Conservation (phyloP, 163 green algal species). For the Scenedesmus sp. region DNA sequence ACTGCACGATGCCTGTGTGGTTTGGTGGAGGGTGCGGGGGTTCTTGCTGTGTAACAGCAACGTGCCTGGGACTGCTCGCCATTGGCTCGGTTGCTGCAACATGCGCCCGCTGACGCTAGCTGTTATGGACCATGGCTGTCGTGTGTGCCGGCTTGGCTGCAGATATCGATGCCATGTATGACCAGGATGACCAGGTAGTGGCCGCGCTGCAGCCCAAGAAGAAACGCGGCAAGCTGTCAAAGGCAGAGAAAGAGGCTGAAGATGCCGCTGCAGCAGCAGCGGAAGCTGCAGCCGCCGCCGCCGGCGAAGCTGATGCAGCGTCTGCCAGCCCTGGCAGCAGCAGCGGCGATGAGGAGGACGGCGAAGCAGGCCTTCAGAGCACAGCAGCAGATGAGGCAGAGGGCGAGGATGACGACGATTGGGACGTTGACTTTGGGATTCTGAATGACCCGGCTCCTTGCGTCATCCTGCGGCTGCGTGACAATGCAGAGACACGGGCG, state of each 20-base stretch:
- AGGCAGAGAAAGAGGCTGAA: background rate
- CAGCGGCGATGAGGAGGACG: slow-evolving; percentile 1
- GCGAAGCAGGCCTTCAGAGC: background rate
- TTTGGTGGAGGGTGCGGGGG: background rate
- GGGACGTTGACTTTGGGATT: slow-evolving; percentile 25
- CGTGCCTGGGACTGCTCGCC: too few relatives aligned
- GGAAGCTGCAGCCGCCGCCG: slow-evolving; percentile 7
- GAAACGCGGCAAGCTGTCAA: slow-evolving; percentile 12
- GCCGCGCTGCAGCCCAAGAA: background rate
- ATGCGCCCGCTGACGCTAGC: too few relatives aligned
- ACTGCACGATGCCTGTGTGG: too few relatives aligned
- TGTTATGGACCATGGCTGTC: too few relatives aligned
- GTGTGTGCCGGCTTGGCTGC: background rate
- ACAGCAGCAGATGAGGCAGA: slow-evolving; percentile 1
- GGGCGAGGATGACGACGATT: background rate
- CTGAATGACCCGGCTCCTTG: slow-evolving; percentile 43
- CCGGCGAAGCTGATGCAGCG: background rate
- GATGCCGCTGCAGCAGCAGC: slow-evolving; percentile 1
- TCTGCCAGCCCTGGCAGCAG: slow-evolving; percentile 5
- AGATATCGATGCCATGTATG: slow-evolving; percentile 5
- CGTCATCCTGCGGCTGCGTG: slow-evolving; percentile 35
- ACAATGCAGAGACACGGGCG: slow-evolving; percentile 44
- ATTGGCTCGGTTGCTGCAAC: too few relatives aligned
- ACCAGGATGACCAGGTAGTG: background rate
- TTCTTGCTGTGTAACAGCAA: too few relatives aligned